A percentile compares a stretch with the other conserved stretches of the same genome.
Conservation (phyloP, 495 filamentous ascomycete species). For the Chlorociboria aeruginascens region DNA sequence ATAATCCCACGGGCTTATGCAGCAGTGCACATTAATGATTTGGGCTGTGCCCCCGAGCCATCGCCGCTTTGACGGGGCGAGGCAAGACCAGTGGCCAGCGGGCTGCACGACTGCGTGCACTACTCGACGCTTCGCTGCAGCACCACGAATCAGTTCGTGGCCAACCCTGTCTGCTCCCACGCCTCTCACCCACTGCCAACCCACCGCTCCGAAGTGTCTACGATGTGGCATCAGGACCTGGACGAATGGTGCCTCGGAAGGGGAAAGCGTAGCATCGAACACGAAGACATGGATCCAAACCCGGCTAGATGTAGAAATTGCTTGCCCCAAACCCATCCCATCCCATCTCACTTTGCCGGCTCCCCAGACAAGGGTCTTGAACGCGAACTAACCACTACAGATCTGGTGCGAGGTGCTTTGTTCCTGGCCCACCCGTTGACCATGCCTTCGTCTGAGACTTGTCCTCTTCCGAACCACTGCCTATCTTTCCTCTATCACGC, state of each 20-base stretch:
- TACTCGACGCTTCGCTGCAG: too few relatives aligned
- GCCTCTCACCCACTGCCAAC: background rate
- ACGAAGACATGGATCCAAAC: background rate
- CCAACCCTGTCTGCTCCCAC: background rate
- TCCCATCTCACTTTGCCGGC: slow-evolving; percentile 14
- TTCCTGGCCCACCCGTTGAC: slow-evolving; percentile 15
- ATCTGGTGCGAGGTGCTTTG: background rate
- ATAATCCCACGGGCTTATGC: slow-evolving; percentile 17
- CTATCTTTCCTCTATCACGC: slow-evolving; percentile 18
- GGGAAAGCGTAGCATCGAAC: slow-evolving; percentile 10
- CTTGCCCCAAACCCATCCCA: slow-evolving; percentile 8
- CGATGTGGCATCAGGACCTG: background rate
- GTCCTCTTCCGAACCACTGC: slow-evolving; percentile 9
- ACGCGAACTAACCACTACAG: slow-evolving; percentile 8
- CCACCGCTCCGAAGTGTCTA: background rate
- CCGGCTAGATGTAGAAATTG: slow-evolving; percentile 12
- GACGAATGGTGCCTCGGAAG: too few relatives aligned
- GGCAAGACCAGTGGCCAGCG: too few relatives aligned
- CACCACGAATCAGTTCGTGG: too few relatives aligned
- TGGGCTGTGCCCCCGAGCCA: background rate
- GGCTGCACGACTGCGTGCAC: too few relatives aligned
- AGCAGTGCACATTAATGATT: slow-evolving; percentile 8
- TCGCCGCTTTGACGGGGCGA: background rate
- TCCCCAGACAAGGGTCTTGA: slow-evolving; percentile 6
- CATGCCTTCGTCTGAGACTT: slow-evolving; percentile 7